phyloP scores from a whole-genome alignment of 2,329 filamentous ascomycete genomes.

The Drechslerella coelobrocha region DNA sequence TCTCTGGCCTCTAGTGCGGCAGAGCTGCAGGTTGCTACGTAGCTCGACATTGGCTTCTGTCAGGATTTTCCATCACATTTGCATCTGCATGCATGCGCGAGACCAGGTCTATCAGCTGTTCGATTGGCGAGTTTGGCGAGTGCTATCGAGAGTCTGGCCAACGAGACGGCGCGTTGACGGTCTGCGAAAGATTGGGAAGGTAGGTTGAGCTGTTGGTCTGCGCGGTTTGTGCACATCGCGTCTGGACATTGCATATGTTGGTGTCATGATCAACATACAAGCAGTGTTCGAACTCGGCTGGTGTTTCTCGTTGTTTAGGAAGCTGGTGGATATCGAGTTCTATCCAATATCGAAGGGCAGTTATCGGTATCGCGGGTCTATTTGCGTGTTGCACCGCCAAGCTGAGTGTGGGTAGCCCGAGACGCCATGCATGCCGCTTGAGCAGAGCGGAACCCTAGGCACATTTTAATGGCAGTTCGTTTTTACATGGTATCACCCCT shows the following conservation, averaged over 20 bases:
- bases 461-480: too few species aligned
- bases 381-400: too few species aligned
- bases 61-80: conserved; percentile 1
- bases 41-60: background rate
- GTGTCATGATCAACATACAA: background rate
- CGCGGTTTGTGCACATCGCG: background rate
- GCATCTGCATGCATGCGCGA: background rate
- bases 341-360: too few species aligned
- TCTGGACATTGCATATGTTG: background rate
- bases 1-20: background rate
- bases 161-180: background rate
- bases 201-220: background rate
- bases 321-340: too few species aligned
- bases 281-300: background rate
- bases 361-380: too few species aligned
- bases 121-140: background rate
- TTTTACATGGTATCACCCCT: too few species aligned
- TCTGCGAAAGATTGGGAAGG: background rate
- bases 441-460: too few species aligned
- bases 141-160: background rate
- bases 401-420: too few species aligned
- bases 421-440: too few species aligned
- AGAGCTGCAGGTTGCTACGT: background rate
- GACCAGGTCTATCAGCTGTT: background rate
- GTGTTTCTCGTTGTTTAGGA: too few species aligned